phyloP scores from a whole-genome alignment of 2,329 filamentous ascomycete species.

The Dendryphion nanum region DNA sequence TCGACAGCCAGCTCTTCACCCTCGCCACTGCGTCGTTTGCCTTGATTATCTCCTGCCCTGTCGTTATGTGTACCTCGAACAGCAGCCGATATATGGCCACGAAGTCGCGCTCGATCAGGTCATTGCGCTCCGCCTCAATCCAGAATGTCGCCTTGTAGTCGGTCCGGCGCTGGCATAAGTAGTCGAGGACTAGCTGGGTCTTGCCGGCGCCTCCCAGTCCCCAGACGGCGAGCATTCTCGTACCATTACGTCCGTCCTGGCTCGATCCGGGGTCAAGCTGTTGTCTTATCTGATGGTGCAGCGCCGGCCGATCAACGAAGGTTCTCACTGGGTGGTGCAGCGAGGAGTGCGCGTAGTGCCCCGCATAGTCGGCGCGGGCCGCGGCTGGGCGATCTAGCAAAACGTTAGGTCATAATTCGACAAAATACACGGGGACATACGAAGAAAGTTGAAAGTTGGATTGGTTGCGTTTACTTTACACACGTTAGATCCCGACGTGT shows the following conservation, averaged over 20 bases:
- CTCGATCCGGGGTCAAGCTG: neutral
- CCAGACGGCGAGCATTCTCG: conserved; percentile 1
- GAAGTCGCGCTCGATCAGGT: conserved; percentile 18
- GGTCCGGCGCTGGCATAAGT: conserved; percentile 34
- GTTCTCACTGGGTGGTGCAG: neutral
- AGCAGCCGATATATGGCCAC: neutral
- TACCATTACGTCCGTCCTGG: neutral
- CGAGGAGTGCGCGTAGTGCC: neutral
- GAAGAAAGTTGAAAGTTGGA: too few species aligned
- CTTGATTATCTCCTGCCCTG: conserved; percentile 3
- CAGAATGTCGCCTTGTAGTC: conserved; percentile 8
- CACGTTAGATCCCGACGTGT: too few species aligned
- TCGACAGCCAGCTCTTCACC: conserved; percentile 35
- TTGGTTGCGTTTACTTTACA: too few species aligned
- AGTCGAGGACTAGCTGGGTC: conserved; percentile 19
- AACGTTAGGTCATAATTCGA: neutral
- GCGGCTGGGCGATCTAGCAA: neutral
- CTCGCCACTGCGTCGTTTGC: conserved; percentile 11
- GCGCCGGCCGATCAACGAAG: neutral
- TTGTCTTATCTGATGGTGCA: neutral
- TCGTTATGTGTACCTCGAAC: neutral
- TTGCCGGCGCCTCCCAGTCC: conserved; percentile 11
- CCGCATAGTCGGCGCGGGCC: neutral
- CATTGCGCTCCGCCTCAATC: conserved; percentile 7
- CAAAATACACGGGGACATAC: neutral